phyloP scores from a whole-genome alignment of 2,329 filamentous ascomycete species.

The Arthrobotrys pseudoclavata region DNA sequence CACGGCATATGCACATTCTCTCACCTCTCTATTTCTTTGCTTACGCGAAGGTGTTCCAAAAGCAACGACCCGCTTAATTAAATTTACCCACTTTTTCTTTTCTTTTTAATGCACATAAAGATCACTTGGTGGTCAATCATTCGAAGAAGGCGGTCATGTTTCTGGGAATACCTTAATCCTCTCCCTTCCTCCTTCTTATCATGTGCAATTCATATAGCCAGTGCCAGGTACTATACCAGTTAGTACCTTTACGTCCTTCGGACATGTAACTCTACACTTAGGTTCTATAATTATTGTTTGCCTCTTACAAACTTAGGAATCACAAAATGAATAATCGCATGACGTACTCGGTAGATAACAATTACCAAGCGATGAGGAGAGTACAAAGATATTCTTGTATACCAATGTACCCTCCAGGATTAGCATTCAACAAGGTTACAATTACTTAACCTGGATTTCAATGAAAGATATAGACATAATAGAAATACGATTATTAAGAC shows the following conservation, averaged over 20 bases:
- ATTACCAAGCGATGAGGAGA: background rate
- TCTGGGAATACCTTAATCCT: background rate
- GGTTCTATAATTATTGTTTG: background rate
- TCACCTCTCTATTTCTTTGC: background rate
- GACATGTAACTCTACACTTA: background rate
- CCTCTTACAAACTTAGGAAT: background rate
- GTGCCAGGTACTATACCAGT: background rate
- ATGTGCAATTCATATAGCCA: background rate
- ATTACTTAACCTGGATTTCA: slow-evolving; percentile 1
- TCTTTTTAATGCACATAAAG: background rate
- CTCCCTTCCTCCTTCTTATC: slow-evolving; percentile 15
- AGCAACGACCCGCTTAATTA: slow-evolving; percentile 8
- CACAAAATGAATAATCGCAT: background rate
- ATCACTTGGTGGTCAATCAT: background rate
- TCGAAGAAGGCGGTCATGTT: background rate
- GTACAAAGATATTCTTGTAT: slow-evolving; percentile 1
- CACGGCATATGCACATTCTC: background rate
- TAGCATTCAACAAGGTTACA: background rate
- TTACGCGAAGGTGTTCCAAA: slow-evolving; percentile 19
- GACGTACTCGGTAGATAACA: background rate
- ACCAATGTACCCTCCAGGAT: background rate
- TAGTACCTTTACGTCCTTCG: background rate
- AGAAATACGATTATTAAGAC: no score
- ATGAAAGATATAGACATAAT: background rate
- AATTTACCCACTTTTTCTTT: background rate